These are phyloP conservation scores for Cornus suecica DNA, from an alignment of 148 eudicot genomes.

Conservation along the genomic window DNA sequence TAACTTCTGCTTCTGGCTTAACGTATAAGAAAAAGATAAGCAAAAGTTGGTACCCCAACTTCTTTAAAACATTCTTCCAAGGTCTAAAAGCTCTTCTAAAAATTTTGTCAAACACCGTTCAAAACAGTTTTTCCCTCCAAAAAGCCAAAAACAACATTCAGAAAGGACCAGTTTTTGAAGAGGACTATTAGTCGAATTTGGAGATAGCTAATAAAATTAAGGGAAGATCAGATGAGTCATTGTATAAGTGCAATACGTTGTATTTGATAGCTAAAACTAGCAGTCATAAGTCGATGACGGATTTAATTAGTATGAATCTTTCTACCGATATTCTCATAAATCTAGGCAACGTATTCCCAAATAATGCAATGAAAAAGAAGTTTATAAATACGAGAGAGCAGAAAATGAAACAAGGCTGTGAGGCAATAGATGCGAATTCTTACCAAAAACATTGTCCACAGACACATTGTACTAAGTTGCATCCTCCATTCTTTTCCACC, in stretches of 20 bases:
- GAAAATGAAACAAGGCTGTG: background rate
- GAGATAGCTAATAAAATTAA: background rate
- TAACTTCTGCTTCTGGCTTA: too few species aligned
- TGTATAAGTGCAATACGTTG: too few species aligned
- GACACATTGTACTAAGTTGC: slow-evolving; percentile 56
- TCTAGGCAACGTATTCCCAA: background rate
- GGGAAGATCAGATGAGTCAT: background rate
- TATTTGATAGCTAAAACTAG: background rate
- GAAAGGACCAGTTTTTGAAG: background rate
- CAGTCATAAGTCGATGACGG: background rate
- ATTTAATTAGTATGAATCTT: background rate
- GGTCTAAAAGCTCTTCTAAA: too few species aligned
- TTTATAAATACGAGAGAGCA: background rate
- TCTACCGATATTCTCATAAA: background rate
- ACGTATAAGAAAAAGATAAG: too few species aligned
- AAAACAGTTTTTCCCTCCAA: too few species aligned
- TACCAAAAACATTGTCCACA: slow-evolving; percentile 76
- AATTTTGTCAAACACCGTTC: too few species aligned
- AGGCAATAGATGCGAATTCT: slow-evolving; percentile 12
- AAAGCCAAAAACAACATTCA: too few species aligned
- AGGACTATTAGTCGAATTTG: background rate
- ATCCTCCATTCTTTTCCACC: slow-evolving; percentile 78
- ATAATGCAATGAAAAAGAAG: background rate
- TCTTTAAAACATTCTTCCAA: too few species aligned
- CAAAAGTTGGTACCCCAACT: too few species aligned